phyloP scores from a whole-genome alignment of 1,139 yeast genomes.

The Yamadazyma pseudoaaseri region DNA sequence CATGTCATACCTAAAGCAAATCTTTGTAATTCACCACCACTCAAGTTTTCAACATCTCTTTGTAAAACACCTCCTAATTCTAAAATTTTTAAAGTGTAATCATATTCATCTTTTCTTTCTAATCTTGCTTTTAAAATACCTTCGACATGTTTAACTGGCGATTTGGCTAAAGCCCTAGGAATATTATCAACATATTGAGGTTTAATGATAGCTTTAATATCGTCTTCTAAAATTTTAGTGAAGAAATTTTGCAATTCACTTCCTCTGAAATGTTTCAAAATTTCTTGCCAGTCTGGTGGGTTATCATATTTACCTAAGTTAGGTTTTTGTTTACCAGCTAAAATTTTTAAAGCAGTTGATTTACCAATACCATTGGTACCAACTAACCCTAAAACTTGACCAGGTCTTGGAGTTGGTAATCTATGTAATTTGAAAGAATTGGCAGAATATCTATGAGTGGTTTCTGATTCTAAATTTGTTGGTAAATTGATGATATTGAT shows the following conservation, averaged over 20 bases:
- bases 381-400: conserved; percentile 95
- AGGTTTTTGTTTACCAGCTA: conserved; percentile 98
- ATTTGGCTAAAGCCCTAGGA: conserved; percentile 88
- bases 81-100: conserved; percentile 62
- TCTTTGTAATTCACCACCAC: conserved; percentile 99
- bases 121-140: conserved; percentile 73
- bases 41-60: conserved; percentile 84
- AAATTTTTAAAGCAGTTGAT: conserved; percentile 94
- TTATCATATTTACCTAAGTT: conserved; percentile 89
- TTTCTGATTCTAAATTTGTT: conserved; percentile 86
- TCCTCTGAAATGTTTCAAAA: conserved; percentile 88
- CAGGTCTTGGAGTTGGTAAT: conserved; percentile 98
- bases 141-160: conserved; percentile 85
- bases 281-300: conserved; percentile 98
- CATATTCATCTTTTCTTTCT: conserved; percentile 62
- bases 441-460: conserved; percentile 96
- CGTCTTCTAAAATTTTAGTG: conserved; percentile 89
- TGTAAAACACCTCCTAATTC: conserved; percentile 72
- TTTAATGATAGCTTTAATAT: conserved; percentile 91
- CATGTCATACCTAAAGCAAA: conserved; percentile 97
- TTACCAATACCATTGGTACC: conserved; percentile 99
- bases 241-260: conserved; percentile 95
- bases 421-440: conserved; percentile 96
- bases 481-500: conserved; percentile 94
- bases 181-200: conserved; percentile 98